Evolutionary conservation across 805 yeast genomes (phyloP).

Genomic region (Metschnikowia dekortorum): DNA sequence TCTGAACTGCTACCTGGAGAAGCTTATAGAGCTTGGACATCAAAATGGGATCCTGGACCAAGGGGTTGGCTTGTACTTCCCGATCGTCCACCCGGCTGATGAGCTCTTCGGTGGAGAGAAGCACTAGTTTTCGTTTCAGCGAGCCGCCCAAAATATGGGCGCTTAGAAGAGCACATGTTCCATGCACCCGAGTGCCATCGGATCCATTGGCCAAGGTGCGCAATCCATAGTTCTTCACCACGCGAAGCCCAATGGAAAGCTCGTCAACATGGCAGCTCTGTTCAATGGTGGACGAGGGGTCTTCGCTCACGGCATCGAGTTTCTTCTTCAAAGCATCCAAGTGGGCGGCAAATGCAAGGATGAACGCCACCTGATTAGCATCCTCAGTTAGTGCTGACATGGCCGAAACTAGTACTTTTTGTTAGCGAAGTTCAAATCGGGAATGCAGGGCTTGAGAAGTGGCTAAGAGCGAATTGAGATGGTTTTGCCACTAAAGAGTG

Average conservation of each 20-base stretch:
- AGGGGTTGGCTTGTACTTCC: constrained; percentile 1
- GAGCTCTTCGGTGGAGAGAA: constrained; percentile 16
- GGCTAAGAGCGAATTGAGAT: too few relatives aligned
- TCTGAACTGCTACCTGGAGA: constrained; percentile 12
- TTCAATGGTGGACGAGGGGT: constrained; percentile 16
- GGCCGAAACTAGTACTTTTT: background rate
- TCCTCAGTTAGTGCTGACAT: background rate
- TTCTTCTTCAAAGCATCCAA: constrained; percentile 14
- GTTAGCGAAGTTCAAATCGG: too few relatives aligned
- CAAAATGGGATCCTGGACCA: constrained; percentile 15
- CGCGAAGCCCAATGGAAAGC: constrained; percentile 15
- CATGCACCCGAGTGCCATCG: constrained; percentile 10
- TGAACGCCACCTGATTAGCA: constrained; percentile 20
- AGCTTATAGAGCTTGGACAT: constrained; percentile 16
- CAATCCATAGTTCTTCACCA: constrained; percentile 10
- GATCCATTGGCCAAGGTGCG: constrained; percentile 10
- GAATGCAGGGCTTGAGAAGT: too few relatives aligned
- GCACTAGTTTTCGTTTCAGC: constrained; percentile 8
- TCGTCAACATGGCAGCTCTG: constrained; percentile 20
- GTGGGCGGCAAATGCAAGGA: constrained; percentile 22
- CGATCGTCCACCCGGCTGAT: constrained; percentile 15
- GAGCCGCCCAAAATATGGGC: constrained; percentile 21
- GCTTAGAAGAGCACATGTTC: constrained; percentile 13
- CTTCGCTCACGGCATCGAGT: constrained; percentile 7
- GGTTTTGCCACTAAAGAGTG: too few relatives aligned